Base-by-base conservation (phyloP, 345 rosid species). In the Euphorbia peplus region DNA sequence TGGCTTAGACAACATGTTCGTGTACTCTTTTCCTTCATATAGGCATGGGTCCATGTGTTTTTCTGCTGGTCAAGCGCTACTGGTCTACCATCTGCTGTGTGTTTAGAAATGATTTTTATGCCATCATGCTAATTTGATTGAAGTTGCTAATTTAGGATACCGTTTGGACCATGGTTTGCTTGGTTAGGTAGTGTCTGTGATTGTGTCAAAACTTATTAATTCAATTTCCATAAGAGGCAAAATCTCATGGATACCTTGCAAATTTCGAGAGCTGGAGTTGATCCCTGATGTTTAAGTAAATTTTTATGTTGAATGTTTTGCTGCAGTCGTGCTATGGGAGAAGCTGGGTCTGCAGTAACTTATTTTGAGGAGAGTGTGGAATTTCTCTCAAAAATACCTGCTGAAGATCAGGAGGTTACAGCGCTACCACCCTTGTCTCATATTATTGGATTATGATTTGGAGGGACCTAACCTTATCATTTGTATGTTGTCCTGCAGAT, bases 321-420 rank as follows among this genome's bases (percentile, higher is more conserved):
- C 64, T 81, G 81, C 90, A 95, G 99, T 83, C 96, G 97, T 37
- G 92, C 98, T 51, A 82, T 85, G 75, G 96, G 97, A 50, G 93
- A 95, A 82, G 72, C 90, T 75, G 79, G 63, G 19, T 77, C 91
- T 76, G 97, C 99, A 42, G 83, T 90, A 50, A 70, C 74, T 52
- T 91, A 84, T 76, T 95, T 95, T 54, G 87, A 91, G 84, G 98
- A 95, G 83, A 95, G 99, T 74, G 82, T 87, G 42, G 93, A 87
- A 28, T 88, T 87, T 83, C 91, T 95, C 55, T 66, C 77, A 61
- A 81, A 91, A 70, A 67, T 95, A 66, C 90, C 99, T 41, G 60
- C 72, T 59, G 86, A 88, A 76, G 96, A 95, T 81, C 70, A 78
- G 70, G 99, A 95, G 98, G 99, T 95, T 76, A 67, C 57, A 69